These are phyloP conservation scores for Quercus tomentella DNA, from an alignment of 331 rosid species.

Conservation along the genomic window DNA sequence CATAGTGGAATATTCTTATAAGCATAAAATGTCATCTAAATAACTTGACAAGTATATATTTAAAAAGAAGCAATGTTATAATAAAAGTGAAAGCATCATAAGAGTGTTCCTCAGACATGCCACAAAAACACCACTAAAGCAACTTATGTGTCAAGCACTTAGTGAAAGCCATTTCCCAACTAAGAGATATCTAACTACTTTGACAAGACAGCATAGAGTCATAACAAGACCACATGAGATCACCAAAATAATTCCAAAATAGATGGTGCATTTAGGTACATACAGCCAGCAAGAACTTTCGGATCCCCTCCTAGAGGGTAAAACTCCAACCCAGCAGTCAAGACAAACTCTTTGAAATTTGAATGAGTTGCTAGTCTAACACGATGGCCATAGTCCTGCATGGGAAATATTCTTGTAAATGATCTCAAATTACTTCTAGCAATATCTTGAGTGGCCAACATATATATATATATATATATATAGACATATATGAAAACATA, in stretches of 20 bases:
- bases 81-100: not conserved
- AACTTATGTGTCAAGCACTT: not conserved
- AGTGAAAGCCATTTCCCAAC: not conserved
- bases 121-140: not conserved
- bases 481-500: not conserved
- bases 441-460: not conserved
- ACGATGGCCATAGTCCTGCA: slow-evolving; percentile 99
- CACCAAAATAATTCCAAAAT: slow-evolving; percentile 16
- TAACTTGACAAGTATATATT: not conserved
- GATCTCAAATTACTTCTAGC: slow-evolving; percentile 11
- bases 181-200: not conserved
- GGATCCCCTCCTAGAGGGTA: slow-evolving; percentile 97
- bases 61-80: not conserved
- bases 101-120: not conserved
- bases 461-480: not conserved
- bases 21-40: not conserved
- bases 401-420: slow-evolving; percentile 16
- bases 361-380: slow-evolving; percentile 98
- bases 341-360: slow-evolving; percentile 96
- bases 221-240: not conserved
- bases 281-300: slow-evolving; percentile 97
- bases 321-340: slow-evolving; percentile 98
- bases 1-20: not conserved
- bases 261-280: slow-evolving; percentile 34
- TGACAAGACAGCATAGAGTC: not conserved